These are phyloP conservation scores for Talaromyces borbonicus DNA, from an alignment of 495 filamentous ascomycete genomes.

Conservation along the genomic window DNA sequence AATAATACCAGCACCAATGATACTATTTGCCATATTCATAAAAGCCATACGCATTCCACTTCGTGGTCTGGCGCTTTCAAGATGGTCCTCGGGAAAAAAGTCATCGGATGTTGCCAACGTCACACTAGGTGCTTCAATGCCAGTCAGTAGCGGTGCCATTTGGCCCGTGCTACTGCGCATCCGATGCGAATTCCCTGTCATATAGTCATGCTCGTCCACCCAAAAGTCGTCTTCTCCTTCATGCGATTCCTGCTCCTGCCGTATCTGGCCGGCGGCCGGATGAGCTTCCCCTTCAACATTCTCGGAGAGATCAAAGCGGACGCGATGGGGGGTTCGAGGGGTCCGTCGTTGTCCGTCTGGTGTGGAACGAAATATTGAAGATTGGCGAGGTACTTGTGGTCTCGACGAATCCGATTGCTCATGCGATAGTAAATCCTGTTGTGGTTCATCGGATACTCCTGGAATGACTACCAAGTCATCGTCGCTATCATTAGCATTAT, in stretches of 20 bases:
- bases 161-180: conserved; percentile 28
- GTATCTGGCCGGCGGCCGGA: conserved; percentile 27
- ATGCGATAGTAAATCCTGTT: conserved; percentile 3
- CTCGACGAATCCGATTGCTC: conserved; percentile 13
- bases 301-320: conserved; percentile 71
- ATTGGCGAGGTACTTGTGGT: conserved; percentile 24
- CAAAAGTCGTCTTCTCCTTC: conserved; percentile 36
- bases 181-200: conserved; percentile 18
- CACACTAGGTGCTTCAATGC: conserved; percentile 82
- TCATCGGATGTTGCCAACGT: conserved; percentile 58
- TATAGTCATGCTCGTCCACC: conserved; percentile 50
- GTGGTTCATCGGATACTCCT: conserved; percentile 6
- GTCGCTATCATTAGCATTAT: conserved; percentile 14
- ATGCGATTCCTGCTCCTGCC: conserved; percentile 17
- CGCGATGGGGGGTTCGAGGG: conserved; percentile 73
- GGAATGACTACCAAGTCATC: conserved; percentile 20
- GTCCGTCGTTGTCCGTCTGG: conserved; percentile 42
- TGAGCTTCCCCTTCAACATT: conserved; percentile 24
- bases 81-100: conserved; percentile 48
- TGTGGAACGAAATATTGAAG: conserved; percentile 33
- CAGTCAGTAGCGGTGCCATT: conserved; percentile 67
- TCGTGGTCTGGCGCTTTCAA: conserved; percentile 53
- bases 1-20: conserved; percentile 96
- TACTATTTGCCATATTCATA: conserved; percentile 99
- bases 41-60: conserved; percentile 64